A percentile compares a stretch with the other conserved stretches of the same genome.
phyloP scores from a whole-genome alignment of 176 grass and related monocot genomes.

The Oryza rufipogon region DNA sequence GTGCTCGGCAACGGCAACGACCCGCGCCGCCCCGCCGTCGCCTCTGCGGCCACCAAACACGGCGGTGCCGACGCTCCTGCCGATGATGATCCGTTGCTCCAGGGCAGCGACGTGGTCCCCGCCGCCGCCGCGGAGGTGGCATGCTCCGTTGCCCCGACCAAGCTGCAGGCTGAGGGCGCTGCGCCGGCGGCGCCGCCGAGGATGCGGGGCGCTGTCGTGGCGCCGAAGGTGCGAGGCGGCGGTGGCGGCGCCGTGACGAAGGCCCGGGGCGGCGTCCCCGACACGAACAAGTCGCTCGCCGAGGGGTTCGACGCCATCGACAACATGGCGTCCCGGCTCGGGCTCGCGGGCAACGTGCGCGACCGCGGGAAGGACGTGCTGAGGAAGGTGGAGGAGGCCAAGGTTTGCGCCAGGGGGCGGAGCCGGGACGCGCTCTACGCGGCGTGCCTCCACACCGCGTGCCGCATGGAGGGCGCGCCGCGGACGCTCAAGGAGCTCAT shows the following conservation, averaged over 20 bases:
- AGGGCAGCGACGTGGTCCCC: no score
- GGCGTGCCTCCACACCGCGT: conserved; percentile 52
- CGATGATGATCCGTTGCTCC: no score
- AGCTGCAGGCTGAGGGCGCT: background rate
- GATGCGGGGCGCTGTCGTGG: conserved; percentile 3
- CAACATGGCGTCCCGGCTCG: conserved; percentile 33
- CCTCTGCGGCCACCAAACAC: conserved; percentile 9
- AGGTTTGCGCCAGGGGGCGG: conserved; percentile 5
- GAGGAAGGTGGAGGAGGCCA: conserved; percentile 23
- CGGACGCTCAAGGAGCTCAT: conserved; percentile 55
- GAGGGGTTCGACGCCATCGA: conserved; percentile 20
- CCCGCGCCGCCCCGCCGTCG: background rate
- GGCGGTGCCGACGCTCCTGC: background rate
- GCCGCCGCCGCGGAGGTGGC: background rate
- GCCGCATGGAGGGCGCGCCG: conserved; percentile 40
- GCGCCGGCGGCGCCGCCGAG: background rate
- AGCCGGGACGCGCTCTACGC: conserved; percentile 43
- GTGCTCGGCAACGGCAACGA: background rate
- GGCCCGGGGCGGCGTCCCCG: conserved; percentile 4
- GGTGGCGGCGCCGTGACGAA: no score
- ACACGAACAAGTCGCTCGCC: background rate
- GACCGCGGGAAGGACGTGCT: conserved; percentile 35
- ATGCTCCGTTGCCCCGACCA: background rate
- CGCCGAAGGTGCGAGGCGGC: background rate
- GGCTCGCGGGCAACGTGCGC: background rate